A percentile compares a stretch with the other conserved stretches of the same genome.
phyloP scores from a whole-genome alignment of 1,139 yeast genomes.

The Yamadazyma aaseri region DNA sequence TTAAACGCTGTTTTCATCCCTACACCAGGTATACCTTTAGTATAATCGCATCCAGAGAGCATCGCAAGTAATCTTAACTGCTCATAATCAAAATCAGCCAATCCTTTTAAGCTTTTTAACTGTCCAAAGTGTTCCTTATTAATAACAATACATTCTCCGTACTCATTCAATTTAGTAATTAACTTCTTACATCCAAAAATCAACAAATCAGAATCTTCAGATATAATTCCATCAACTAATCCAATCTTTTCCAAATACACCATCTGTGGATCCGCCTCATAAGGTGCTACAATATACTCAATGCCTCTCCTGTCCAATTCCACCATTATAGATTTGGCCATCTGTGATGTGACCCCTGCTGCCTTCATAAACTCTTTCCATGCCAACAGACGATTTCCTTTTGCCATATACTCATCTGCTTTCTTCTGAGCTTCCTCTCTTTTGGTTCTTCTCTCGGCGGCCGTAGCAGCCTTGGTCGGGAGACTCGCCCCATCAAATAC shows the following conservation, averaged over 20 bases:
- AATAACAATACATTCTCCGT: constrained; percentile 73
- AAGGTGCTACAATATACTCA: constrained; percentile 89
- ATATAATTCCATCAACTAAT: constrained; percentile 77
- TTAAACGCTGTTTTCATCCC: constrained; percentile 79
- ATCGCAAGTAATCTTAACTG: constrained; percentile 80
- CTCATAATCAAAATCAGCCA: constrained; percentile 47
- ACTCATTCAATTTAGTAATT: constrained; percentile 78
- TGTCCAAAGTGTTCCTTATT: constrained; percentile 50
- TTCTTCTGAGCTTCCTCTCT: constrained; percentile 57
- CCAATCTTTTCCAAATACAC: constrained; percentile 81
- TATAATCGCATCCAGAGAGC: constrained; percentile 93
- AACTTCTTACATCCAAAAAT: constrained; percentile 80
- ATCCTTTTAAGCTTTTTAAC: constrained; percentile 45
- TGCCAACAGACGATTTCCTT: constrained; percentile 61
- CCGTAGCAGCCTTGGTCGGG: constrained; percentile 78
- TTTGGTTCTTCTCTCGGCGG: constrained; percentile 55
- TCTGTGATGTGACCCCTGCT: constrained; percentile 83
- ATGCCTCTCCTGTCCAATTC: constrained; percentile 61
- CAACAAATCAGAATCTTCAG: constrained; percentile 92
- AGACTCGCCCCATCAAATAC: constrained; percentile 93
- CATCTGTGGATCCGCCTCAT: constrained; percentile 97
- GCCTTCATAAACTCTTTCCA: constrained; percentile 72
- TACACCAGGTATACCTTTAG: constrained; percentile 77
- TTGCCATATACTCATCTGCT: constrained; percentile 49
- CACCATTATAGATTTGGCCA: constrained; percentile 85